Percentiles rank a stretch among this genome's conserved stretches.
Evolutionary conservation across 148 eudicot genomes (phyloP).

Genomic region (Silene conica): DNA sequence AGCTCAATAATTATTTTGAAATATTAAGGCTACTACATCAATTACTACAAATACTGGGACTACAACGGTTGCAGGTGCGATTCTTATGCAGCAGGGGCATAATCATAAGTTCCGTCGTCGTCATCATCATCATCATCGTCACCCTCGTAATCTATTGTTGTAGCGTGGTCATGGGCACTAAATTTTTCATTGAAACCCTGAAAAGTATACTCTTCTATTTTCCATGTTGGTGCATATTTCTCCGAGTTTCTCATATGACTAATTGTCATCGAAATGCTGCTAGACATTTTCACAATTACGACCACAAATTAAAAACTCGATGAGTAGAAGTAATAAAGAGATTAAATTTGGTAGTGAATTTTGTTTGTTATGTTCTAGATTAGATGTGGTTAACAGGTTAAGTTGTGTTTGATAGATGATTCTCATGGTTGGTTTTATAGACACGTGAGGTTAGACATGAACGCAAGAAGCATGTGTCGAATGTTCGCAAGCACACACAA

Average conservation of each 20-base stretch:
- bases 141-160: conserved; percentile 11
- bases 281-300: neutral
- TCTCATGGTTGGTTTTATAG: neutral
- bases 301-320: neutral
- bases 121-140: conserved; percentile 32
- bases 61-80: neutral
- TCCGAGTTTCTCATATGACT: neutral
- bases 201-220: neutral
- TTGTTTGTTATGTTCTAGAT: neutral
- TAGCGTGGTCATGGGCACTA: neutral
- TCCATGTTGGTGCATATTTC: neutral
- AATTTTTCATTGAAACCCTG: neutral
- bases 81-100: conserved; percentile 31
- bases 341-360: neutral
- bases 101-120: conserved; percentile 17
- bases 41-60: too few relatives aligned
- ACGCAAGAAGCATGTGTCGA: neutral
- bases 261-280: neutral
- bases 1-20: too few relatives aligned
- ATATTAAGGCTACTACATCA: too few relatives aligned
- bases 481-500: neutral
- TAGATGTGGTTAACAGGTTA: neutral
- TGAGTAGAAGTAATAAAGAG: neutral
- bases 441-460: too few relatives aligned
- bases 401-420: neutral